phyloP scores from a whole-genome alignment of 2,329 filamentous ascomycete genomes.

The Cladophialophora carrionii region DNA sequence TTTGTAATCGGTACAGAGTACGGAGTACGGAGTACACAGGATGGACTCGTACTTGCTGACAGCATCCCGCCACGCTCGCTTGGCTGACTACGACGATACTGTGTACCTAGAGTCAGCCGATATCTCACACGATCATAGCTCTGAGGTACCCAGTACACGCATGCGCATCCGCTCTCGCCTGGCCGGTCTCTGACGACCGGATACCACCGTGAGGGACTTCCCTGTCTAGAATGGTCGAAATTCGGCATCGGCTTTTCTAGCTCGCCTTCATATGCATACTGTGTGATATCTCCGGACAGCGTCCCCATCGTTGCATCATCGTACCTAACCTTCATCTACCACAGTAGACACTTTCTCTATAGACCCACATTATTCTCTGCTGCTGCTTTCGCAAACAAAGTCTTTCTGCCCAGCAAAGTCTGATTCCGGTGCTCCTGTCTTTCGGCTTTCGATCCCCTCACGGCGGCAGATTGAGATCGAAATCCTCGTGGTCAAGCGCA shows the following conservation, averaged over 20 bases:
- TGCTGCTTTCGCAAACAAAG: background rate
- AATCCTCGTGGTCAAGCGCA: conserved; percentile 48
- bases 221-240: background rate
- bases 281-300: too few relatives aligned
- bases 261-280: background rate
- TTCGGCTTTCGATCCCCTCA: conserved; percentile 4
- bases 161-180: background rate
- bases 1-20: background rate
- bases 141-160: background rate
- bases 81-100: background rate
- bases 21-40: too few relatives aligned
- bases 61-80: background rate
- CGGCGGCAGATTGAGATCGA: conserved; percentile 53
- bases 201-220: too few relatives aligned
- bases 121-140: background rate
- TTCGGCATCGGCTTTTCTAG: background rate
- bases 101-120: too few relatives aligned
- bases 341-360: background rate
- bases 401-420: background rate
- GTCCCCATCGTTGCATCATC: background rate
- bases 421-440: background rate
- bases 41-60: background rate
- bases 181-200: too few relatives aligned
- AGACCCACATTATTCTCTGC: background rate
- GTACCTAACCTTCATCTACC: background rate